phyloP scores from a whole-genome alignment of 106 monocot genomes.

The Posidonia australis region DNA sequence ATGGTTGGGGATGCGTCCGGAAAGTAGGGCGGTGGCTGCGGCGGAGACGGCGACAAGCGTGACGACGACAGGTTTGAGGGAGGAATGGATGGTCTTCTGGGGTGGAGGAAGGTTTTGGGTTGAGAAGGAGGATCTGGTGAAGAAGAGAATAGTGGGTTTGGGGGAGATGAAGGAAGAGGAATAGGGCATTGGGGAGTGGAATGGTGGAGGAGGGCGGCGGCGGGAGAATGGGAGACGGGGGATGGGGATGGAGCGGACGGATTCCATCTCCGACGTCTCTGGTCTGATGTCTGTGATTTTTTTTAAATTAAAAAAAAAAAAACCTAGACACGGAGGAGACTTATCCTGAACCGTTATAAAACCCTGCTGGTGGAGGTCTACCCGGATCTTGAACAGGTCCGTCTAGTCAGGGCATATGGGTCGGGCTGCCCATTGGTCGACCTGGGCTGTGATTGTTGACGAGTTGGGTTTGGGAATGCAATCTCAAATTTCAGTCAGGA shows the following conservation, averaged over 20 bases:
- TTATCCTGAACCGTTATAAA: no score
- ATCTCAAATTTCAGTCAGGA: no score
- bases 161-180: not conserved
- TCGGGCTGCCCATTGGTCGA: no score
- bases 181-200: not conserved
- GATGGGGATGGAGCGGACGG: not conserved
- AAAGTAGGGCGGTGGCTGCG: conserved; percentile 15
- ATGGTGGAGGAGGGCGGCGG: not conserved
- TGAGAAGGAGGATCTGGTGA: not conserved
- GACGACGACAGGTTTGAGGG: conserved; percentile 3
- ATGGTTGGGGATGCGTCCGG: conserved; percentile 10
- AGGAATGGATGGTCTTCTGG: not conserved
- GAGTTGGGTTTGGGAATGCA: no score
- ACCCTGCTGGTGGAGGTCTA: no score
- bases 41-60: not conserved
- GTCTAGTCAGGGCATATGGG: no score
- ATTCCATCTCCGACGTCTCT: no score
- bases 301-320: no score
- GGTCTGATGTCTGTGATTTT: no score
- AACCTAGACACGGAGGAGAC: no score
- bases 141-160: not conserved
- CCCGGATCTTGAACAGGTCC: no score
- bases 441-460: no score
- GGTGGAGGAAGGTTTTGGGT: not conserved
- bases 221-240: not conserved